Evolutionary conservation across 192 early-diverging fungal species (phyloP), one percentile per base, ranked within the genome.

Genomic region (Dissophora ornata): DNA sequence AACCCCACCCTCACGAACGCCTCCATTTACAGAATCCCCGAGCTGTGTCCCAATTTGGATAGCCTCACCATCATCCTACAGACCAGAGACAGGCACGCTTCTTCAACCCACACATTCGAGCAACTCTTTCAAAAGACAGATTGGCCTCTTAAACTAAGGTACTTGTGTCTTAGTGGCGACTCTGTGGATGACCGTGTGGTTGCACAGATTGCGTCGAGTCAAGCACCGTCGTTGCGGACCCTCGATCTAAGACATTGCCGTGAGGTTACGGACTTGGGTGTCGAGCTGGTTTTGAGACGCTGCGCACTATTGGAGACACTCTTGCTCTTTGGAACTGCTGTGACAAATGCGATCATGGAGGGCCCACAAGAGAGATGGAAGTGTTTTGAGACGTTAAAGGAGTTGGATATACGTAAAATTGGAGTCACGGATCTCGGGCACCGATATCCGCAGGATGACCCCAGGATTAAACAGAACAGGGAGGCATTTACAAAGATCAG

Each of bases 351-450:
- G 32, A 30, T 62, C 48, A 62, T 62, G 60, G 33, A 19, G 0
- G 33, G 47, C 21, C 32, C 32, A 6, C 60, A 50, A 32, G 47
- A 62, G 16, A 18, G 34, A 30, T 62, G 60, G 60, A 15, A n/a
- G 1, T 62, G 60, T n/a, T 62, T 33, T 21, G 29, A 26, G 12
- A 62, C 32, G 5, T 22, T 62, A 7, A n/a, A 50, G 24, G 45
- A 21, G 0, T 22, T 62, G 32, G 47, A 62, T 15, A 25, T 62
- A 0, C 58, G 58, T 0, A 10, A 48, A 40, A 0, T 46, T 15
- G 57, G 16, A 1, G 28, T 46, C 19, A 28, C 28, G 25, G 42
- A 59, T 45, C 24, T 45, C 10, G 42, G 40, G 15, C 11, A 8
- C 12, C 26, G 36, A 38, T 13, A 38, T 13, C 44, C 44, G 29